Conservation (phyloP, 202 grass and related monocot genomes). For the Setaria italica region DNA sequence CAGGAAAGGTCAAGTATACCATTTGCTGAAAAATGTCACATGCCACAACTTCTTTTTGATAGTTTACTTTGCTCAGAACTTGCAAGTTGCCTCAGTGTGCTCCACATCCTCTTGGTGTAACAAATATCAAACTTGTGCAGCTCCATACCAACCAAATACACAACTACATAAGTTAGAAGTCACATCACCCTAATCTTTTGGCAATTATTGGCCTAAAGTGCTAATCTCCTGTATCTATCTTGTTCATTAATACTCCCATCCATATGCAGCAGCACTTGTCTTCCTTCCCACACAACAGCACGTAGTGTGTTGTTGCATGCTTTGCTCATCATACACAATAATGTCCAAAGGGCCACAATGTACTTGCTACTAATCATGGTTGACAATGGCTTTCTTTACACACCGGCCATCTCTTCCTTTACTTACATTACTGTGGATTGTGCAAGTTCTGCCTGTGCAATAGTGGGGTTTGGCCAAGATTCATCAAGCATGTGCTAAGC, state of each 20-base stretch:
- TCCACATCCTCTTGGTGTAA: constrained; percentile 33
- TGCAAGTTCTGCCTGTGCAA: constrained; percentile 19
- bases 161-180: constrained; percentile 19
- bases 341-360: constrained; percentile 47
- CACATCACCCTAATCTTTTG: constrained; percentile 43
- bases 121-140: constrained; percentile 27
- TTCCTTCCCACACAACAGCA: constrained; percentile 40
- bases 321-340: constrained; percentile 46
- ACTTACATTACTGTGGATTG: constrained; percentile 29
- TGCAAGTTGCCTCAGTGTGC: constrained; percentile 29
- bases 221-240: constrained; percentile 25
- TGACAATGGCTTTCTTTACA: constrained; percentile 41
- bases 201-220: constrained; percentile 57
- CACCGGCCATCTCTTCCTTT: constrained; percentile 27
- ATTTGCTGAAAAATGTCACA: not conserved
- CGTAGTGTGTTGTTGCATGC: constrained; percentile 31
- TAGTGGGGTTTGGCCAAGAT: constrained; percentile 41
- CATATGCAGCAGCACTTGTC: constrained; percentile 28
- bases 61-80: constrained; percentile 2
- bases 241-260: constrained; percentile 44
- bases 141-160: constrained; percentile 5
- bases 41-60: not conserved
- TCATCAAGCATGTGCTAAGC: constrained; percentile 47
- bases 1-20: not conserved
- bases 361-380: constrained; percentile 48